phyloP scores from a whole-genome alignment of 768 basidiomycete species.

The Lactarius tabidus region DNA sequence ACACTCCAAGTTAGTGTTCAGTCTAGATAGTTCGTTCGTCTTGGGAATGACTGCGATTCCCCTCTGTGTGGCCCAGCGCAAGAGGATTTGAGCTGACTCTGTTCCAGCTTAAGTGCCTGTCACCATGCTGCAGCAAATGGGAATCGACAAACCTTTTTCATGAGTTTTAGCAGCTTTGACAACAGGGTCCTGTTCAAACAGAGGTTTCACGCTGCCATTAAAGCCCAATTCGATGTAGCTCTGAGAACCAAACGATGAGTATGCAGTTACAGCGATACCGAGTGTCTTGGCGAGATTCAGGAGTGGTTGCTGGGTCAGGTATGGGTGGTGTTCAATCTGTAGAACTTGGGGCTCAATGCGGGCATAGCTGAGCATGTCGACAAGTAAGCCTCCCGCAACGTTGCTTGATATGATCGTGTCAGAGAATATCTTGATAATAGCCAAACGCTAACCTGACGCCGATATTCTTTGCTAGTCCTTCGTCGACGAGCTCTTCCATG shows the following conservation, averaged over 20 bases:
- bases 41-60: constrained; percentile 50
- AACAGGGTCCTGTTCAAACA: constrained; percentile 50
- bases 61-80: constrained; percentile 49
- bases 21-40: constrained; percentile 37
- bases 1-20: constrained; percentile 45
- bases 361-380: constrained; percentile 78
- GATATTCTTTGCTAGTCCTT: constrained; percentile 70
- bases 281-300: constrained; percentile 42
- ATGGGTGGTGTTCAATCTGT: constrained; percentile 60
- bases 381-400: constrained; percentile 63
- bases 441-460: constrained; percentile 54
- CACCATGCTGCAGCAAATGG: background rate
- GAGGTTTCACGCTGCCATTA: constrained; percentile 42
- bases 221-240: constrained; percentile 64
- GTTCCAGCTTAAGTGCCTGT: background rate
- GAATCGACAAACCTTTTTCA: constrained; percentile 46
- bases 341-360: constrained; percentile 53
- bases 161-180: constrained; percentile 44
- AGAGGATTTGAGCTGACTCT: constrained; percentile 43
- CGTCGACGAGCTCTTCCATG: constrained; percentile 76
- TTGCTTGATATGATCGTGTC: constrained; percentile 46
- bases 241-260: constrained; percentile 53
- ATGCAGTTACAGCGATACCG: constrained; percentile 50
- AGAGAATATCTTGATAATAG: background rate
- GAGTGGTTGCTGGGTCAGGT: constrained; percentile 47